A percentile compares a stretch with the other conserved stretches of the same genome.
These are phyloP conservation scores for Penicillium griseofulvum DNA, from an alignment of 2,329 filamentous ascomycete species.

Conservation along the genomic window DNA sequence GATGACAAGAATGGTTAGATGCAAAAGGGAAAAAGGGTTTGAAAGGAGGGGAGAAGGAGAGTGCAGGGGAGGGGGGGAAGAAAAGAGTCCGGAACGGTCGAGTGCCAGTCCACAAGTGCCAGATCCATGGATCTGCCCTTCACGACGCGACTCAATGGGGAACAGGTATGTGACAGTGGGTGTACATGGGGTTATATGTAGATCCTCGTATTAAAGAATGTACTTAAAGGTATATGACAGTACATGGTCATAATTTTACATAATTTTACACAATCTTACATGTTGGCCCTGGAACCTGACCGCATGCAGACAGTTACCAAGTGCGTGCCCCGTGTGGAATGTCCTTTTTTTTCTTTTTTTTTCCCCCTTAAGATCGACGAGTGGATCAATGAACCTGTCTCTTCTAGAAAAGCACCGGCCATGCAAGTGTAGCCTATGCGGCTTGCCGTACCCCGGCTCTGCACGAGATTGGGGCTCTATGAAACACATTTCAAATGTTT, in stretches of 20 bases:
- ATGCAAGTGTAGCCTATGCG: conserved; percentile 7
- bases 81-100: conserved; percentile 27
- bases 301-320: conserved; percentile 24
- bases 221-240: conserved; percentile 25
- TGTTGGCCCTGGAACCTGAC: conserved; percentile 15
- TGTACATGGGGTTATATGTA: neutral
- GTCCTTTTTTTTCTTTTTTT: conserved; percentile 10
- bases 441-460: conserved; percentile 4
- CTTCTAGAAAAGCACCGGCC: conserved; percentile 10
- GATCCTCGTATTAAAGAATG: neutral
- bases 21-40: conserved; percentile 12
- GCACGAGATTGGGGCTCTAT: conserved; percentile 4
- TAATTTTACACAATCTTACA: conserved; percentile 16
- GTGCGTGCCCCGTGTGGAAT: conserved; percentile 26
- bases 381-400: conserved; percentile 6
- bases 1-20: conserved; percentile 8
- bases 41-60: conserved; percentile 21
- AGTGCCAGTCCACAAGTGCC: conserved; percentile 24
- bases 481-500: neutral
- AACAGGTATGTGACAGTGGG: conserved; percentile 8
- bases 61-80: conserved; percentile 19
- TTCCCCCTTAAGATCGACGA: neutral
- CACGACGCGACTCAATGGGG: conserved; percentile 24
- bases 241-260: conserved; percentile 17
- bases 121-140: conserved; percentile 29